Evolutionary conservation across 2,329 filamentous ascomycete genomes (phyloP).

Genomic region (Ceratocystis cubensis): DNA sequence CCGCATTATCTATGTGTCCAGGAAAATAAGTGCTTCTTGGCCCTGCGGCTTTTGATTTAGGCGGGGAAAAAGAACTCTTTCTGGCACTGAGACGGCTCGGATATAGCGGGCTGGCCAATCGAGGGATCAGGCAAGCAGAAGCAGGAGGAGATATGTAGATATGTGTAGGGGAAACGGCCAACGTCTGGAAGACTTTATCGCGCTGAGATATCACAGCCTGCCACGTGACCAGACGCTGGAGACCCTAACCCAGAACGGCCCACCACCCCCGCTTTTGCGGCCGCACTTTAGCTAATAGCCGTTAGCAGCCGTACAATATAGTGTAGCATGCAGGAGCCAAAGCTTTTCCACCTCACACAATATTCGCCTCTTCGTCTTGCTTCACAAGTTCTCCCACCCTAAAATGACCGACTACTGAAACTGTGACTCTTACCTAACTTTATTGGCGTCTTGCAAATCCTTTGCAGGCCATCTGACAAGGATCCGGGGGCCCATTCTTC

Average conservation of each 20-base stretch:
- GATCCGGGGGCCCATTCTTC: neutral
- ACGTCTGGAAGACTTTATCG: too few species aligned
- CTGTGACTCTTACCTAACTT: neutral
- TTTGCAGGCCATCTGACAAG: neutral
- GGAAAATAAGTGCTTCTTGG: neutral
- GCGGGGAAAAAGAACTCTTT: neutral
- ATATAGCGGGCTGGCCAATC: neutral
- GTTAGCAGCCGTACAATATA: too few species aligned
- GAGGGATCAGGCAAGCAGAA: neutral
- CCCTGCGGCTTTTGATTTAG: neutral
- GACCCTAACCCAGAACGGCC: too few species aligned
- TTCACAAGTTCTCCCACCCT: neutral
- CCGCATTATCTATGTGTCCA: neutral
- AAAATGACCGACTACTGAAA: neutral
- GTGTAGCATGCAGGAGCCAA: neutral
- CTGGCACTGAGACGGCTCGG: neutral
- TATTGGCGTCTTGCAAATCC: neutral
- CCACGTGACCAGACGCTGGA: neutral
- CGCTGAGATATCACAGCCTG: neutral
- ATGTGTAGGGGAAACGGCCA: too few species aligned
- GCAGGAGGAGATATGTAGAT: neutral
- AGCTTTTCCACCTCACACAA: neutral
- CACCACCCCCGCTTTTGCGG: too few species aligned
- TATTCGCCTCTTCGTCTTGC: neutral
- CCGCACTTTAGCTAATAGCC: too few species aligned